Evolutionary conservation across 805 yeast genomes (phyloP).

Genomic region (Kuraishia capsulata): DNA sequence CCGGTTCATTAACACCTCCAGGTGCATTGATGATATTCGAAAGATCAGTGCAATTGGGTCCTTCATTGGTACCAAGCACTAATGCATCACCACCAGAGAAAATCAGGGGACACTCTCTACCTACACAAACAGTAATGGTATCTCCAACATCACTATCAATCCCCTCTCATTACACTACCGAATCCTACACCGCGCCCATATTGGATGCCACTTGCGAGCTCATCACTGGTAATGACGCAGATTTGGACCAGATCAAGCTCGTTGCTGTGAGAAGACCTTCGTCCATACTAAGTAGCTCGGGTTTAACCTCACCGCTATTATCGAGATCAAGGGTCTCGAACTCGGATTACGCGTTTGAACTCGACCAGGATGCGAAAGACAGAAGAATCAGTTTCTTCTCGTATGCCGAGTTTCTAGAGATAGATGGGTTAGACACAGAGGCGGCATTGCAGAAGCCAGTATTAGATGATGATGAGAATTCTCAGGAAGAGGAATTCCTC

Average conservation of each 20-base stretch:
- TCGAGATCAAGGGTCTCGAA: background rate
- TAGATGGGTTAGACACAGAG: too few relatives aligned
- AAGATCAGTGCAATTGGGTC: background rate
- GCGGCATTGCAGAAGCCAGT: background rate
- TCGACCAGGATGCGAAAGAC: background rate
- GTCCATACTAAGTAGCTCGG: background rate
- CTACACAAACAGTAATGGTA: background rate
- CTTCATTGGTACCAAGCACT: background rate
- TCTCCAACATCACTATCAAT: background rate
- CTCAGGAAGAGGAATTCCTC: background rate
- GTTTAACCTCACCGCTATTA: background rate
- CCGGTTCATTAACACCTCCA: too few relatives aligned
- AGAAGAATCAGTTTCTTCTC: slow-evolving; percentile 19
- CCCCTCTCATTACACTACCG: slow-evolving; percentile 27
- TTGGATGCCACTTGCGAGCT: slow-evolving; percentile 70
- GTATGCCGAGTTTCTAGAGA: slow-evolving; percentile 15
- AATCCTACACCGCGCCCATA: slow-evolving; percentile 74
- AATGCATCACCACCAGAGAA: background rate
- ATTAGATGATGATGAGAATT: background rate
- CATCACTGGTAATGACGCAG: slow-evolving; percentile 43
- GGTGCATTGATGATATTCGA: background rate
- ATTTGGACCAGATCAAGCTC: slow-evolving; percentile 64
- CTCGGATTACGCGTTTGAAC: background rate
- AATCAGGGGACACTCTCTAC: background rate
- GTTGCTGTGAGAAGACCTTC: slow-evolving; percentile 20